Base-by-base conservation (phyloP, 148 eudicot species). In the Cornus controversa region DNA sequence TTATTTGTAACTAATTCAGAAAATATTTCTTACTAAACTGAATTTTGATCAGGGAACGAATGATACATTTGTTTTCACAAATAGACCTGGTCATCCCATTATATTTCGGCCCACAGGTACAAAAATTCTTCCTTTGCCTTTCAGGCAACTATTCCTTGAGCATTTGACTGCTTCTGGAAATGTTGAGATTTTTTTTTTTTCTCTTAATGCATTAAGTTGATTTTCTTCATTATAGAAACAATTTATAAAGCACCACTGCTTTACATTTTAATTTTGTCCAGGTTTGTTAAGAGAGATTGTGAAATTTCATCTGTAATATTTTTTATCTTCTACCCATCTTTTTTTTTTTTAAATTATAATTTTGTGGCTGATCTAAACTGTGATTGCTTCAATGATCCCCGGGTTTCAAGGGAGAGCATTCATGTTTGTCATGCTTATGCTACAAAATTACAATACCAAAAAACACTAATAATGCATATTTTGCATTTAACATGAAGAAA, bases 101-200 rank as follows among this genome's bases (percentile, higher is more conserved):
- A 80, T 93, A 81, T 93, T 83, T 83, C 89, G 83, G 20, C 90
- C 97, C 62, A 95, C 99, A 86, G 99, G 99, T 95, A 86, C 76
- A 34, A 54, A 53, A 36, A 14, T 54, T 40, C 60, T 54, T 54
- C 22, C 60, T 54, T 54, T 54, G 22, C 60, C 60, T 40, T 40
- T 40, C 45, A 6, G 45, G 45, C 45, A 40, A 40, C 57, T 72
- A 14, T 23, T 73, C 40, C 53, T 45, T 23, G 14, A 72, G 64
- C 63, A 63, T 74, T 27, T 36, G 34, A 42, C 31, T 74, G 36
- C 57, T 63, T 63, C 36, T 36, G 40, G 18, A 63, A 36, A 54
- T 4, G 5, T 54, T 31, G 34, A 31, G 34, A 31, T 31, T 5
- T 7, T 18, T 18, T 16, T 6, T 6, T 10, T 9, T 31, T 29